Evolutionary conservation across 129 eudicot species (phyloP).

Genomic region (Tanacetum coccineum): DNA sequence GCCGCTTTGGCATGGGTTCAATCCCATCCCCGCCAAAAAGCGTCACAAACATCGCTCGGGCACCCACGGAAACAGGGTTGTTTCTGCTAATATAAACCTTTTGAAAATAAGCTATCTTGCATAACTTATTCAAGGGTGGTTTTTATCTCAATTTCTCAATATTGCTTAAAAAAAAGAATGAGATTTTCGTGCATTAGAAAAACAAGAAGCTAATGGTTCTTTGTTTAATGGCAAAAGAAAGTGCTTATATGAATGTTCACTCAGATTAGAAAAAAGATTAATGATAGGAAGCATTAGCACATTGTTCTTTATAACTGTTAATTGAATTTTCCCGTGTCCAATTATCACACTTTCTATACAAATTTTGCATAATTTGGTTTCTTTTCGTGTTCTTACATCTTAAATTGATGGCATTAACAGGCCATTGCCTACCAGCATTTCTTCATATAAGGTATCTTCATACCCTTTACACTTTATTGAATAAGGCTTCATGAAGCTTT

Average conservation of each 20-base stretch:
- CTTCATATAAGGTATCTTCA: constrained; percentile 90
- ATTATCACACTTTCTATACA: constrained; percentile 17
- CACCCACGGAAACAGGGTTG: too few species aligned
- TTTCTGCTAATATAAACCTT: too few species aligned
- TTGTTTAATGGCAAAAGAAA: neutral
- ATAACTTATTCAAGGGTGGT: too few species aligned
- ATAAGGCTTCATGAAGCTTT: constrained; percentile 22
- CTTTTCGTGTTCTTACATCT: neutral
- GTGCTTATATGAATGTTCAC: neutral
- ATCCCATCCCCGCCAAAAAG: too few species aligned
- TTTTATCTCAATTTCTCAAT: too few species aligned
- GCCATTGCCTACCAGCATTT: constrained; percentile 85
- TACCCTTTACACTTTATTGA: constrained; percentile 16
- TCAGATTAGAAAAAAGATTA: neutral
- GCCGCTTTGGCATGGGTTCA: too few species aligned
- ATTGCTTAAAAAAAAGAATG: neutral
- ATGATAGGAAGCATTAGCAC: neutral
- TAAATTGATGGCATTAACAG: constrained; percentile 39
- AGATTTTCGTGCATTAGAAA: neutral
- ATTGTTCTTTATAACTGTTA: neutral
- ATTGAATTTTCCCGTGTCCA: neutral
- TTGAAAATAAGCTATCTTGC: too few species aligned
- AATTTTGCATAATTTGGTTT: constrained; percentile 23
- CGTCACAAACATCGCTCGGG: too few species aligned
- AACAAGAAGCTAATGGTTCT: neutral